Evolutionary conservation across 2,329 filamentous ascomycete species (phyloP), one percentile per base, ranked within the genome.

Genomic region (Berkeleyomyces rouxiae): DNA sequence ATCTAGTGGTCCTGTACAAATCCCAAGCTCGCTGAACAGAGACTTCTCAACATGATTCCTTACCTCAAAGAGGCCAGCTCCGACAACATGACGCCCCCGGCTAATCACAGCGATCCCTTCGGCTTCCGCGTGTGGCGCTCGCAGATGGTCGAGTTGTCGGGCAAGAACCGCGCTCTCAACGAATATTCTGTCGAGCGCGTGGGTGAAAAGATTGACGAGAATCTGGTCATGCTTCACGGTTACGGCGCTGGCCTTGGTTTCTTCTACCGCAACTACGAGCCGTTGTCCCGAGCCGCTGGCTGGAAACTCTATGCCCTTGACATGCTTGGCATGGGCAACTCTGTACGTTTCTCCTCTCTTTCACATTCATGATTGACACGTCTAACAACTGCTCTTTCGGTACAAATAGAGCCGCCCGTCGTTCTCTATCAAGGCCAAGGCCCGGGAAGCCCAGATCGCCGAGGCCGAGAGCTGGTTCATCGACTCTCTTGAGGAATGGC

Each of bases 261-360:
- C 75, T 99, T 95, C 78, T 99, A 96, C 79, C 92, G 93, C 75
- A 99, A 99, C 72, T 96, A 95, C 65, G 93, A 99, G 73, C 84
- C 86, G 4, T 75, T 99, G 42, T 91, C 86, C 55, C 84, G 91
- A 16, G 76, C 84, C 0, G 78, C 80, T 37, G 90, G 91, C 37
- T 95, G 93, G 84, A 91, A 89, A 69, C 75, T 99, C 16, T 97
- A 93, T 71, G 90, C 92, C 0, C 77, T 99, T n/a, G 92, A 99
- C 70, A 83, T 97, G 79, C 79, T 96, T 13, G 92, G 92, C 64
- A 96, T 96, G 88, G 92, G 92, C 64, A 86, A 95, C 69, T 95
- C 88, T 63, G 65, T 66, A 64, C 4, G 65, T 65, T 58, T 47
- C 39, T 16, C n/a, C 11, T 61, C 49, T 51, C 57, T 33, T n/a